phyloP scores from a whole-genome alignment of 768 basidiomycete species.

The Candolleomyces aberdarensis region DNA sequence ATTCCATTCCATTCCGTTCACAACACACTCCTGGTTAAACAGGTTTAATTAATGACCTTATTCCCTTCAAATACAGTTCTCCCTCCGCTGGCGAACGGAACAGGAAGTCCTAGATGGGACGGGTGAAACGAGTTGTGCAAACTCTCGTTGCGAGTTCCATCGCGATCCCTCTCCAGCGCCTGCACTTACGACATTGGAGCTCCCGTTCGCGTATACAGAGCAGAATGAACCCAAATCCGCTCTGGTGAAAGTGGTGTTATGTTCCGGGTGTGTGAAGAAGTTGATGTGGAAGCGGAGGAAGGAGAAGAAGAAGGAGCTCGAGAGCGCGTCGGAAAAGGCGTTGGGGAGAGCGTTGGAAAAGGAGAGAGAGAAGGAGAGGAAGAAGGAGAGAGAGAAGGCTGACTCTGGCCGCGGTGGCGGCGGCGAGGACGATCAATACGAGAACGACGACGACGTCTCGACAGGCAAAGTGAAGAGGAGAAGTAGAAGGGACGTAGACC shows the following conservation, averaged over 20 bases:
- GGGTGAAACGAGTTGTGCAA: conserved; percentile 87
- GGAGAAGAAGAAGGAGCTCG: conserved; percentile 38
- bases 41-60: too few relatives aligned
- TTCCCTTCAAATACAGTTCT: conserved; percentile 49
- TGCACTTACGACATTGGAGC: conserved; percentile 71
- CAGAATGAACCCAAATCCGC: conserved; percentile 72
- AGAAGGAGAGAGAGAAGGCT: conserved; percentile 36
- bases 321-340: too few relatives aligned
- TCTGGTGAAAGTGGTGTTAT: conserved; percentile 89
- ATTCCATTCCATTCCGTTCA: neutral
- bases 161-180: conserved; percentile 26
- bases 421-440: too few relatives aligned
- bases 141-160: conserved; percentile 79
- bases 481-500: too few relatives aligned
- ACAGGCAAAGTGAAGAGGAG: too few relatives aligned
- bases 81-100: conserved; percentile 93
- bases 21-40: neutral
- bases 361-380: conserved; percentile 10
- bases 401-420: too few relatives aligned
- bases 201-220: conserved; percentile 89
- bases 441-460: too few relatives aligned
- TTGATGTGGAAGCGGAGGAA: conserved; percentile 81
- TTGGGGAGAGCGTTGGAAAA: too few relatives aligned
- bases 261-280: conserved; percentile 75
- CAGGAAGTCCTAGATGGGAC: conserved; percentile 81